phyloP scores from a whole-genome alignment of 257 asterid species.

The Fraxinus anomala region DNA sequence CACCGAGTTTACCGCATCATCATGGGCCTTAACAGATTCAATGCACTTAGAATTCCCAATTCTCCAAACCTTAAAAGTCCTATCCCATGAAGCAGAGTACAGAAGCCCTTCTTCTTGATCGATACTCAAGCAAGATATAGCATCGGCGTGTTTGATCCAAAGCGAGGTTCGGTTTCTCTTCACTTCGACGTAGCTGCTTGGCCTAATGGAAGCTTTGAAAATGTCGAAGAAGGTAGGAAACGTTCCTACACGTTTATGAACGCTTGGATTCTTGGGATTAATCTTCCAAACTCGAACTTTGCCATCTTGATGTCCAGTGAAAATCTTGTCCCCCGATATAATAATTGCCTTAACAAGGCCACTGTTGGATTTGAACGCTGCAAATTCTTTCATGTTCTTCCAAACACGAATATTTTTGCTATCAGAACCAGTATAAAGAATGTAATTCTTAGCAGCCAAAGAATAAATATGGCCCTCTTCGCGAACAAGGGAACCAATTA shows the following conservation, averaged over 20 bases:
- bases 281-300: conserved; percentile 60
- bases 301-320: conserved; percentile 72
- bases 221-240: conserved; percentile 53
- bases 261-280: conserved; percentile 18
- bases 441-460: conserved; percentile 40
- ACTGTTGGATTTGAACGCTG: conserved; percentile 54
- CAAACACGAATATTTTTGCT: conserved; percentile 65
- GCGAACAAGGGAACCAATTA: conserved; percentile 47
- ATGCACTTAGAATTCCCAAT: conserved; percentile 42
- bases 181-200: conserved; percentile 51
- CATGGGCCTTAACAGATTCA: conserved; percentile 61
- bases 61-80: conserved; percentile 67
- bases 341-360: conserved; percentile 66
- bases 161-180: conserved; percentile 38
- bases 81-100: conserved; percentile 71
- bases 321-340: conserved; percentile 43
- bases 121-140: conserved; percentile 57
- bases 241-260: conserved; percentile 46
- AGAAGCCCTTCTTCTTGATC: conserved; percentile 36
- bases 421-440: conserved; percentile 66
- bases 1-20: conserved; percentile 63
- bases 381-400: conserved; percentile 42
- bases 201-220: conserved; percentile 51
- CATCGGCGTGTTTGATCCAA: conserved; percentile 64
- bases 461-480: conserved; percentile 63